Percentiles rank a stretch among this genome's conserved stretches.
phyloP scores from a whole-genome alignment of 768 basidiomycete species.

The Agaricus sinodeliciosus region DNA sequence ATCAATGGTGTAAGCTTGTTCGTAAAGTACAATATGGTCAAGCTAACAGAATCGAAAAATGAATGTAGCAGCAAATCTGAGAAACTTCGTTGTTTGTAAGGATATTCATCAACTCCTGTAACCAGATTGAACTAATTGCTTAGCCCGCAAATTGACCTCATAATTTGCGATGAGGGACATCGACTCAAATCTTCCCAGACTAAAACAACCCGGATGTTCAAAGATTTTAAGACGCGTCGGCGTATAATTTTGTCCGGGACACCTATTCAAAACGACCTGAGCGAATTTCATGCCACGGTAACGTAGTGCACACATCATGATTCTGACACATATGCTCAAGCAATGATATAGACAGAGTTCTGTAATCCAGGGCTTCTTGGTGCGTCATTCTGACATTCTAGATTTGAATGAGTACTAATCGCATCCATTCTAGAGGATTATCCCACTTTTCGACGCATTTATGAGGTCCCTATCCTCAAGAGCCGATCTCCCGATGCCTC shows the following conservation, averaged over 20 bases:
- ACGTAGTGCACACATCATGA: slow-evolving; percentile 3
- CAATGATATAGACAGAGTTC: slow-evolving; percentile 64
- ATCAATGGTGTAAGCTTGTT: slow-evolving; percentile 61
- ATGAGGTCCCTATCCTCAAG: slow-evolving; percentile 82
- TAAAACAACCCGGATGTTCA: slow-evolving; percentile 87
- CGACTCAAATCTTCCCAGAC: slow-evolving; percentile 87
- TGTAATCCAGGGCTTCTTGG: slow-evolving; percentile 90
- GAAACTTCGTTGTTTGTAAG: slow-evolving; percentile 8
- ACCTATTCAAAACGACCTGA: slow-evolving; percentile 93
- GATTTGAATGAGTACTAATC: neutral
- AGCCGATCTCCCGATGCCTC: slow-evolving; percentile 76
- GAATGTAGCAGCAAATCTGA: slow-evolving; percentile 5
- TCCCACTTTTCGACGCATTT: slow-evolving; percentile 68
- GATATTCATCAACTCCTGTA: neutral
- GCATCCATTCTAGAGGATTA: slow-evolving; percentile 54
- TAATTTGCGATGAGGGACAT: slow-evolving; percentile 98
- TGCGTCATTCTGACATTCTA: slow-evolving; percentile 20
- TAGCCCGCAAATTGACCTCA: slow-evolving; percentile 87
- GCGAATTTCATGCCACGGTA: slow-evolving; percentile 97
- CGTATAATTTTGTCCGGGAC: slow-evolving; percentile 93
- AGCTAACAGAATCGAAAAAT: neutral
- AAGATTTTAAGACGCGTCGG: slow-evolving; percentile 63
- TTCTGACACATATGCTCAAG: neutral
- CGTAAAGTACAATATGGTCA: neutral
- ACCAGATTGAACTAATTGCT: neutral